Conservation (phyloP, 1,284 basidiomycete genomes). For the Marasmius oreades region DNA sequence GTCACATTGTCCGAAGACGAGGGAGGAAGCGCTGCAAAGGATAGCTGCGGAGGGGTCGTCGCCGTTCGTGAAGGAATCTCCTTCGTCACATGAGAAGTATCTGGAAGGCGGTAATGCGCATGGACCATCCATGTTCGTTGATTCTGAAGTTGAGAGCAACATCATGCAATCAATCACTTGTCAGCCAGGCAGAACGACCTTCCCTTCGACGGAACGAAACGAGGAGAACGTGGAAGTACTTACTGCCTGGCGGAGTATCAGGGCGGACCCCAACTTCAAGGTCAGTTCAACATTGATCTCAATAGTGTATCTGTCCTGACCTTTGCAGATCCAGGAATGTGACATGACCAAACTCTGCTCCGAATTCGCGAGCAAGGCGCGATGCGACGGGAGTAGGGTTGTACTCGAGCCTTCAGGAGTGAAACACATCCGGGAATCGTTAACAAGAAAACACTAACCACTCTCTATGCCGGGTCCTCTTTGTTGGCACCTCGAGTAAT, state of each 20-base stretch:
- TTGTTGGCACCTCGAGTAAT: background rate
- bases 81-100: constrained; percentile 18
- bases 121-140: constrained; percentile 18
- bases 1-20: constrained; percentile 54
- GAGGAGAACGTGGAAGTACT: constrained; percentile 73
- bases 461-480: background rate
- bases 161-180: constrained; percentile 54
- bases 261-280: constrained; percentile 69
- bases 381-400: constrained; percentile 77
- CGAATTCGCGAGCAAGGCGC: constrained; percentile 75
- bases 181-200: constrained; percentile 43
- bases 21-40: constrained; percentile 44
- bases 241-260: constrained; percentile 72
- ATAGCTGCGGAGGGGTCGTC: constrained; percentile 51
- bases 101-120: constrained; percentile 17
- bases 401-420: constrained; percentile 71
- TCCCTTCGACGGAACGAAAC: constrained; percentile 65
- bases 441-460: constrained; percentile 21
- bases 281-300: constrained; percentile 32
- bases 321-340: constrained; percentile 44
- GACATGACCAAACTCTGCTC: constrained; percentile 74
- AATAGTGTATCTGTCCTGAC: constrained; percentile 7
- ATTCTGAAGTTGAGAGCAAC: background rate
- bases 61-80: constrained; percentile 36
- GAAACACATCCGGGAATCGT: constrained; percentile 56